Conservation (phyloP, 345 rosid genomes). For the Passiflora organensis region DNA sequence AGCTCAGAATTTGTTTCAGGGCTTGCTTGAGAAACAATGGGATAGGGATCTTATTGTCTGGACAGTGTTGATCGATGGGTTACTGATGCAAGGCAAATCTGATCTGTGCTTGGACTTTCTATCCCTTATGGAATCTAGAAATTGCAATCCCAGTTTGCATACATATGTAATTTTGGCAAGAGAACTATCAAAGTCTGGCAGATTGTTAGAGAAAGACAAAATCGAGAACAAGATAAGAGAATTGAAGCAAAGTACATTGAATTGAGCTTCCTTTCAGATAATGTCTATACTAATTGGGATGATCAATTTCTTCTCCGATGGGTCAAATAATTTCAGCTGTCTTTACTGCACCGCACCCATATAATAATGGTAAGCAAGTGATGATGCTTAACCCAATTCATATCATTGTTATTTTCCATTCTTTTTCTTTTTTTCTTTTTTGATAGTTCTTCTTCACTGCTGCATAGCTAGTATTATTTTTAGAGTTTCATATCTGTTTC, state of each 20-base stretch:
- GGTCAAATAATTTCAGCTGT: background rate
- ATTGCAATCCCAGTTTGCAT: conserved; percentile 27
- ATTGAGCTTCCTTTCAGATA: background rate
- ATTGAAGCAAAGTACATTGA: conserved; percentile 5
- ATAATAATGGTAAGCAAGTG: conserved; percentile 3
- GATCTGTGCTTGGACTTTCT: conserved; percentile 48
- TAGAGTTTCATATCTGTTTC: background rate
- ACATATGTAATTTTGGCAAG: conserved; percentile 36
- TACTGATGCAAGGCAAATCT: conserved; percentile 39
- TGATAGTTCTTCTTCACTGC: background rate
- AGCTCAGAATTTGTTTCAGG: conserved; percentile 41
- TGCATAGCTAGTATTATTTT: background rate
- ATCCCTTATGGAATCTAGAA: conserved; percentile 44
- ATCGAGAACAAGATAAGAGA: conserved; percentile 11
- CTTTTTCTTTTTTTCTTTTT: background rate
- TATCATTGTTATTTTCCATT: background rate
- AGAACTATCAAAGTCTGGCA: conserved; percentile 41
- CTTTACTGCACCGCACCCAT: background rate
- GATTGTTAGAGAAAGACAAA: conserved; percentile 25
- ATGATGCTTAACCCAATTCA: background rate
- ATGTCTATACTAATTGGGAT: background rate
- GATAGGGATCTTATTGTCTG: conserved; percentile 54
- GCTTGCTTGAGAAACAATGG: conserved; percentile 39
- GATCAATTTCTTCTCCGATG: background rate
- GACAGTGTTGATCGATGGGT: conserved; percentile 60